Conservation (phyloP, 176 grass and related monocot species). For the Tillandsia fasciculata region DNA sequence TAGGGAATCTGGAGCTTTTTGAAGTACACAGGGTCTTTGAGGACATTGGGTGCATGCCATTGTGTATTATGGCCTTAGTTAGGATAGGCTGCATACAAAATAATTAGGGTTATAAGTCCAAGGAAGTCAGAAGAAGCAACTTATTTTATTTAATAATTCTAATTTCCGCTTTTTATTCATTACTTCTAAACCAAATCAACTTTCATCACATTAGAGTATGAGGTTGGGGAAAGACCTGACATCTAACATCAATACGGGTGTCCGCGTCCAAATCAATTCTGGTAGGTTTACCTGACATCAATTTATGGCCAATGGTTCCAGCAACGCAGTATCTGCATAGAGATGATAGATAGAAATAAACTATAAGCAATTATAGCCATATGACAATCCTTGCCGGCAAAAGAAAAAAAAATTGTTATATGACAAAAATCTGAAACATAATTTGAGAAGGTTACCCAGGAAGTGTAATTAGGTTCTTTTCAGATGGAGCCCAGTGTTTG, state of each 20-base stretch:
- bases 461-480: constrained; percentile 77
- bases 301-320: constrained; percentile 83
- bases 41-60: too few relatives aligned
- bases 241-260: constrained; percentile 80
- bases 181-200: not conserved
- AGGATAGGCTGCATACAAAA: too few relatives aligned
- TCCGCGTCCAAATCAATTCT: constrained; percentile 71
- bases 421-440: not conserved
- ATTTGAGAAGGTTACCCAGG: constrained; percentile 46
- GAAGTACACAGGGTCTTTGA: too few relatives aligned
- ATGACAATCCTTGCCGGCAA: too few relatives aligned
- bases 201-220: not conserved
- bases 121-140: not conserved
- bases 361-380: too few relatives aligned
- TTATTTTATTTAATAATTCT: not conserved
- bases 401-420: not conserved
- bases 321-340: constrained; percentile 84
- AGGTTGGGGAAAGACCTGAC: constrained; percentile 40
- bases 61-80: too few relatives aligned
- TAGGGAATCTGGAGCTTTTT: too few relatives aligned
- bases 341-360: constrained; percentile 5
- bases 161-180: not conserved
- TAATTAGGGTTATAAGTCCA: not conserved
- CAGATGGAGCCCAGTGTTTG: constrained; percentile 93
- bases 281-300: constrained; percentile 93